A percentile compares a stretch with the other conserved stretches of the same genome.
phyloP scores from a whole-genome alignment of 148 eudicot genomes.

The Dianthus caryophyllus region DNA sequence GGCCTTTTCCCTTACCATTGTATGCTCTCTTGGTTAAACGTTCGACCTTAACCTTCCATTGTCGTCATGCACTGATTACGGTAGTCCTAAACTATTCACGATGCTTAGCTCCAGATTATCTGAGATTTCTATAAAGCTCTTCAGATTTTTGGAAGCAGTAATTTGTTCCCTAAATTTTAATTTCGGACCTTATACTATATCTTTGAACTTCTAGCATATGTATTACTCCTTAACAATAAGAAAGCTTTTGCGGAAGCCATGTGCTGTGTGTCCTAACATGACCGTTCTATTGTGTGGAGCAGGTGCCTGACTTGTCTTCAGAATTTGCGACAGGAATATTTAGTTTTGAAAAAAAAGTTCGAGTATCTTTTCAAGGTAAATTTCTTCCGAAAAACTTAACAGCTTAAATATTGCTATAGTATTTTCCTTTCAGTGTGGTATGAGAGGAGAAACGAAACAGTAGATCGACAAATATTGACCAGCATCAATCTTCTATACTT shows the following conservation, averaged over 20 bases:
- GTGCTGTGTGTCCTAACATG: not conserved
- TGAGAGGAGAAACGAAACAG: not conserved
- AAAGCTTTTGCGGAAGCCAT: not conserved
- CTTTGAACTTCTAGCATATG: not conserved
- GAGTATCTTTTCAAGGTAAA: slow-evolving; percentile 30
- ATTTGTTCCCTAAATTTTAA: no score
- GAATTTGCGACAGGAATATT: slow-evolving; percentile 30
- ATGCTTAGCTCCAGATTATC: no score
- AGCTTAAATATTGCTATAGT: not conserved
- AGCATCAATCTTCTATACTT: no score
- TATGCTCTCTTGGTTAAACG: no score
- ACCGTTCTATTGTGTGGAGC: slow-evolving; percentile 7
- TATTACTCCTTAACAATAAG: not conserved
- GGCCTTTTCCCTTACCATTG: no score
- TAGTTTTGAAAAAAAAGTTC: slow-evolving; percentile 28
- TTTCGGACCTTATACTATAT: not conserved
- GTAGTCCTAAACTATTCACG: no score
- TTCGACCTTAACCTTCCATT: no score
- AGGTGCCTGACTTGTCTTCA: slow-evolving; percentile 35
- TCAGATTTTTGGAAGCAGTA: no score
- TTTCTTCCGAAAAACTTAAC: not conserved
- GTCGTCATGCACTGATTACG: no score
- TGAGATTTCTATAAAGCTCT: no score
- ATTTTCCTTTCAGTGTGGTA: not conserved
- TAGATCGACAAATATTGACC: not conserved